A percentile compares a stretch with the other conserved stretches of the same genome.
phyloP scores from a whole-genome alignment of 345 rosid species.

The Xanthoceras sorbifolium region DNA sequence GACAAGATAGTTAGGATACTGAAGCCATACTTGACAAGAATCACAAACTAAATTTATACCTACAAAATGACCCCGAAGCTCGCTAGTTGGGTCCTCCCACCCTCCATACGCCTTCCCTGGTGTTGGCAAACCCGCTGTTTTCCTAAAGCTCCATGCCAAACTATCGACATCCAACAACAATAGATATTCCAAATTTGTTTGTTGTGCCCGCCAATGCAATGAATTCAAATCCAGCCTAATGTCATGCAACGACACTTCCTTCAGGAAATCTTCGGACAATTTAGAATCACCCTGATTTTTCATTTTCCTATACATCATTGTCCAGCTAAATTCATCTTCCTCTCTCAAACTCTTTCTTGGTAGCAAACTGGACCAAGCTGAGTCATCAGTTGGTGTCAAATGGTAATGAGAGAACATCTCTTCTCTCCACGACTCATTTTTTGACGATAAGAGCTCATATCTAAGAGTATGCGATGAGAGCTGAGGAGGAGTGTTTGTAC shows the following conservation, averaged over 20 bases:
- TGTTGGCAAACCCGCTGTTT: conserved; percentile 69
- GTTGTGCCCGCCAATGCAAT: conserved; percentile 75
- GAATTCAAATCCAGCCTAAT: conserved; percentile 69
- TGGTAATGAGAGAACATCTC: conserved; percentile 82
- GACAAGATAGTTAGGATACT: not conserved
- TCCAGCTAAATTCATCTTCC: conserved; percentile 69
- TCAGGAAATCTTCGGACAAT: conserved; percentile 49
- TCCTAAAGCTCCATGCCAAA: conserved; percentile 82
- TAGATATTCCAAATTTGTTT: conserved; percentile 83
- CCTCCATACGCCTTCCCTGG: conserved; percentile 78
- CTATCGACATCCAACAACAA: conserved; percentile 81
- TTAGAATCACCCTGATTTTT: conserved; percentile 43
- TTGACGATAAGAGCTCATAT: conserved; percentile 57
- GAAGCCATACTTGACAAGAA: not conserved
- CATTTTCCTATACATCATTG: conserved; percentile 66
- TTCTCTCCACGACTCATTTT: conserved; percentile 60
- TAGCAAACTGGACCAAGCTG: conserved; percentile 73
- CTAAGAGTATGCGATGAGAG: conserved; percentile 79
- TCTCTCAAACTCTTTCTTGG: conserved; percentile 74
- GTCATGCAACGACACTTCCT: conserved; percentile 76
- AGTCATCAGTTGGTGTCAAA: conserved; percentile 78
- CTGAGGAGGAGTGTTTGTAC: conserved; percentile 71
- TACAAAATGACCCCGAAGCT: conserved; percentile 96
- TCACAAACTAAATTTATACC: conserved; percentile 44
- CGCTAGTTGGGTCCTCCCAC: conserved; percentile 68